Evolutionary conservation across 345 rosid genomes (phyloP).

Genomic region (Gossypium arboreum): DNA sequence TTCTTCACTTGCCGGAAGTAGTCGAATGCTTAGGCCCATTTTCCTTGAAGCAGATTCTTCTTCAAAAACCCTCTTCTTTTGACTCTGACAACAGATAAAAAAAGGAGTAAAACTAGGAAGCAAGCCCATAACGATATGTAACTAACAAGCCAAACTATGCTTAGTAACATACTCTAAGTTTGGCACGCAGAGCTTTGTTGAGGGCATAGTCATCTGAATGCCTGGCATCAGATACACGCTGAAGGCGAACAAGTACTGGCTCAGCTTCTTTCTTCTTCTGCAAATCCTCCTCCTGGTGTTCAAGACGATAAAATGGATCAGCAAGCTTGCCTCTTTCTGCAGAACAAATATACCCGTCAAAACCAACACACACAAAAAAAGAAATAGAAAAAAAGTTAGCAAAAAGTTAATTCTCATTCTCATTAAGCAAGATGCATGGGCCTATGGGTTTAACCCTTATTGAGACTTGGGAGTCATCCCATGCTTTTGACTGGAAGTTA

Average conservation of each 20-base stretch:
- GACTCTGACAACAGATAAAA: conserved; percentile 36
- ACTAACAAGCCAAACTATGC: neutral
- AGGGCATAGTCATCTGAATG: conserved; percentile 83
- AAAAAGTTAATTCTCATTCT: neutral
- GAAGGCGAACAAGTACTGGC: conserved; percentile 79
- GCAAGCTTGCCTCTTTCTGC: conserved; percentile 88
- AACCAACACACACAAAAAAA: neutral
- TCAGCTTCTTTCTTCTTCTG: conserved; percentile 96
- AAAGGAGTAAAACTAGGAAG: neutral
- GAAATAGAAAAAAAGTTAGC: neutral
- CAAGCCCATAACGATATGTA: neutral
- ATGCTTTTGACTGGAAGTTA: neutral
- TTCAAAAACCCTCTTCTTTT: conserved; percentile 80
- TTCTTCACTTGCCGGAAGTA: conserved; percentile 63
- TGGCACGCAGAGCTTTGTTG: conserved; percentile 76
- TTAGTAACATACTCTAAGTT: conserved; percentile 48
- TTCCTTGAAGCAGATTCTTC: conserved; percentile 73
- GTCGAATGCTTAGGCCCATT: conserved; percentile 70
- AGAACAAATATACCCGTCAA: conserved; percentile 20
- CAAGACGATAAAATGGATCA: conserved; percentile 92
- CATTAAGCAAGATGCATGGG: neutral
- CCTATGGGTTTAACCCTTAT: neutral
- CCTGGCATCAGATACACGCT: conserved; percentile 72
- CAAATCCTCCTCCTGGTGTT: conserved; percentile 89
- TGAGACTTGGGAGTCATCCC: neutral